Conservation (phyloP, 768 basidiomycete genomes). For the Serendipita vermifera region DNA sequence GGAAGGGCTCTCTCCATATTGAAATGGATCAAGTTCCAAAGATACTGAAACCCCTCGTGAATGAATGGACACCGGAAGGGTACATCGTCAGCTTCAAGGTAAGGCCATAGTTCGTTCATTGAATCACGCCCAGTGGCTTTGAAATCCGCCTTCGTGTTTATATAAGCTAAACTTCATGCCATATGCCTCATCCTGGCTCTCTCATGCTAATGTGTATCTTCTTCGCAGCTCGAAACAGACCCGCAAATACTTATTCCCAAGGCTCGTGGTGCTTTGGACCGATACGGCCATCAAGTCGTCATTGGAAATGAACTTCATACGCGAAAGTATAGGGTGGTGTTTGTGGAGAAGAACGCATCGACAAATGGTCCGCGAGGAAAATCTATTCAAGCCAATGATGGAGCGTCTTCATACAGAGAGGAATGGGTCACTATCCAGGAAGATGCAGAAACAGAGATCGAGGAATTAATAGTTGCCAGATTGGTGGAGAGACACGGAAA, state of each 20-base stretch:
- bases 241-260: slow-evolving; percentile 73
- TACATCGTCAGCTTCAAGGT: slow-evolving; percentile 98
- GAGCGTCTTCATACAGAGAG: slow-evolving; percentile 51
- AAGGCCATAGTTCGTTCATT: slow-evolving; percentile 5
- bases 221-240: slow-evolving; percentile 81
- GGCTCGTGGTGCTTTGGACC: slow-evolving; percentile 69
- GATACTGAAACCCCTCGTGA: slow-evolving; percentile 81
- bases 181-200: no score
- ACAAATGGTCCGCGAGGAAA: slow-evolving; percentile 18
- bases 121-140: not conserved
- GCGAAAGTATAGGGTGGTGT: slow-evolving; percentile 84
- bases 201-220: no score
- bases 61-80: slow-evolving; percentile 83
- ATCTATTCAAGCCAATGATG: slow-evolving; percentile 32
- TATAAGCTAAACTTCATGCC: not conserved
- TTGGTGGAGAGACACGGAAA: slow-evolving; percentile 56
- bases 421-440: slow-evolving; percentile 23
- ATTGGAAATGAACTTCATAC: slow-evolving; percentile 91
- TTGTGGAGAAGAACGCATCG: slow-evolving; percentile 38
- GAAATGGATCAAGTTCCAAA: slow-evolving; percentile 99
- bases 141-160: not conserved
- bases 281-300: slow-evolving; percentile 95
- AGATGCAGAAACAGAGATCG: slow-evolving; percentile 62
- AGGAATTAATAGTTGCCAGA: slow-evolving; percentile 76
- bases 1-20: slow-evolving; percentile 81